These are phyloP conservation scores for Trichophyton schoenleinii DNA, from an alignment of 2,329 filamentous ascomycete genomes.

Conservation along the genomic window DNA sequence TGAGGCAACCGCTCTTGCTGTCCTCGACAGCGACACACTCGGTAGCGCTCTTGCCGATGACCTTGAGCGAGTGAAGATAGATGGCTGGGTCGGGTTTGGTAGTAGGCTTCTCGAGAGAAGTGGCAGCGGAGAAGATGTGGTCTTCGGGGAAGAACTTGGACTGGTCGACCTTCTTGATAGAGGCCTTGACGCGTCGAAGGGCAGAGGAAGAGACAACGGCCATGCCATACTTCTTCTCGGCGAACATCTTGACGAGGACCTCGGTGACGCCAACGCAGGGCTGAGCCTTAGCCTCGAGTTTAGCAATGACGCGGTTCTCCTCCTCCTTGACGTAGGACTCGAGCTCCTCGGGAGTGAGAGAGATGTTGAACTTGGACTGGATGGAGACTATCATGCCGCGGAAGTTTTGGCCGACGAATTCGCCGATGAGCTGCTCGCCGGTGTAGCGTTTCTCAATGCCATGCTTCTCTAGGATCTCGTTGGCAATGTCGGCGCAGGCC, in stretches of 20 bases:
- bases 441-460: conserved; percentile 59
- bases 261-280: conserved; percentile 58
- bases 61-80: conserved; percentile 65
- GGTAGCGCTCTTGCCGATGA: conserved; percentile 55
- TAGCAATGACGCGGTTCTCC: conserved; percentile 71
- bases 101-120: conserved; percentile 63
- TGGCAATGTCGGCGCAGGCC: conserved; percentile 78
- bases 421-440: conserved; percentile 61
- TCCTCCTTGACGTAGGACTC: conserved; percentile 63
- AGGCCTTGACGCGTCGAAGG: conserved; percentile 62
- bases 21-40: conserved; percentile 79
- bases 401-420: conserved; percentile 92
- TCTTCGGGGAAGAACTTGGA: conserved; percentile 66
- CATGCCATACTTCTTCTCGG: conserved; percentile 54
- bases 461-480: conserved; percentile 63
- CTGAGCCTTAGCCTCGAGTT: conserved; percentile 54
- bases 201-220: conserved; percentile 74
- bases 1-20: conserved; percentile 71
- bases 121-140: conserved; percentile 70
- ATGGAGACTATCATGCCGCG: conserved; percentile 75
- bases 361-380: conserved; percentile 62
- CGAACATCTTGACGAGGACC: conserved; percentile 53
- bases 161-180: conserved; percentile 65
- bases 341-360: conserved; percentile 54
- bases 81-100: conserved; percentile 85